phyloP scores from a whole-genome alignment of 768 basidiomycete genomes.

The Kwoniella shandongensis region DNA sequence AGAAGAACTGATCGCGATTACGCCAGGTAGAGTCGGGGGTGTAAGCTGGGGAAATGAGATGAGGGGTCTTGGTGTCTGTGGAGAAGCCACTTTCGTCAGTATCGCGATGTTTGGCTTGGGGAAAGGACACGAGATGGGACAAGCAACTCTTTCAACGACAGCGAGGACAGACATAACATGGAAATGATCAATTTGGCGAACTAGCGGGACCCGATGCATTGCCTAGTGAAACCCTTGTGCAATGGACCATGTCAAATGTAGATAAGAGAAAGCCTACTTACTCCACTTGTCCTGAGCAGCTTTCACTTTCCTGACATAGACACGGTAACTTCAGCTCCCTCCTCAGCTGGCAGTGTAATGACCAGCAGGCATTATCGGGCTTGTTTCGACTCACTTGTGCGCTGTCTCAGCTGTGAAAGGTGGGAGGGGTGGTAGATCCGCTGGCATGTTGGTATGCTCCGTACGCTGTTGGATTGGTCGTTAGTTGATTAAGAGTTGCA shows the following conservation, averaged over 20 bases:
- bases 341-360: neutral
- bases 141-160: neutral
- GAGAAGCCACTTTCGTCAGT: slow-evolving; percentile 3
- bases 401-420: slow-evolving; percentile 45
- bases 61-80: slow-evolving; percentile 35
- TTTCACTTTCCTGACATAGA: slow-evolving; percentile 60
- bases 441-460: slow-evolving; percentile 22
- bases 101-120: slow-evolving; percentile 22
- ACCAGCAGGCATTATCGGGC: no score
- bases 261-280: slow-evolving; percentile 22
- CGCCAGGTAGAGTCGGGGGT: slow-evolving; percentile 62
- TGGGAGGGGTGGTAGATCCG: slow-evolving; percentile 24
- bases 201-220: no score
- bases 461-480: neutral
- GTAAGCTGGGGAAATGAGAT: slow-evolving; percentile 58
- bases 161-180: no score
- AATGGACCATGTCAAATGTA: no score
- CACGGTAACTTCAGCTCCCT: neutral
- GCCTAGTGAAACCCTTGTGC: no score
- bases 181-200: no score
- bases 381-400: slow-evolving; percentile 21
- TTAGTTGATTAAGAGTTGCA: no score
- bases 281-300: slow-evolving; percentile 61
- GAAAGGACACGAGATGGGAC: neutral
- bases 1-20: slow-evolving; percentile 60